phyloP scores from a whole-genome alignment of 805 yeast species.

The Pachysolen tannophilus region DNA sequence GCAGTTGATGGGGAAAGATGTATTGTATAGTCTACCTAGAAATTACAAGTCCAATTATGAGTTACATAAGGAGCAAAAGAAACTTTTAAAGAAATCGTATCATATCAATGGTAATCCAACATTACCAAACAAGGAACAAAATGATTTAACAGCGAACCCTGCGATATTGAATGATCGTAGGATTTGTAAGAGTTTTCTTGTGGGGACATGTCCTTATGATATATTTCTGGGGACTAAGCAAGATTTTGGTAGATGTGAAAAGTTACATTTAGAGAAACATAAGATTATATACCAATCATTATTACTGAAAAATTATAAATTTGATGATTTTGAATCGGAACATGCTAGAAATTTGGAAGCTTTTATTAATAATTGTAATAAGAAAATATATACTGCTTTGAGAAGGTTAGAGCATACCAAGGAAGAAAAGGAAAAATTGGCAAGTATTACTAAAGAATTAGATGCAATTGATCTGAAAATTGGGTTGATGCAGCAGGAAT shows the following conservation, averaged over 20 bases:
- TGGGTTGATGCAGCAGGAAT: slow-evolving; percentile 61
- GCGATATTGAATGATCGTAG: slow-evolving; percentile 40
- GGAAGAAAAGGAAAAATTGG: slow-evolving; percentile 34
- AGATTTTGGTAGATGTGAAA: slow-evolving; percentile 74
- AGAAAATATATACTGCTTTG: slow-evolving; percentile 53
- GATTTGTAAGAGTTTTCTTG: slow-evolving; percentile 76
- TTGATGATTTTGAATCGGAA: slow-evolving; percentile 42
- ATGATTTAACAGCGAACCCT: slow-evolving; percentile 12
- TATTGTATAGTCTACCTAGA: slow-evolving; percentile 23
- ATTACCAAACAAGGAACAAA: background rate
- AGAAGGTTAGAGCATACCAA: slow-evolving; percentile 66
- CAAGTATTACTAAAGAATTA: slow-evolving; percentile 34
- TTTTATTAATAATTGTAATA: slow-evolving; percentile 60
- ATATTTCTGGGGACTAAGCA: slow-evolving; percentile 75
- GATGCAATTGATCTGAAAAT: slow-evolving; percentile 56
- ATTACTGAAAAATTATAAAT: slow-evolving; percentile 22
- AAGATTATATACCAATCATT: slow-evolving; percentile 59
- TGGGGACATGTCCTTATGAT: slow-evolving; percentile 83
- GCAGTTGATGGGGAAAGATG: slow-evolving; percentile 71
- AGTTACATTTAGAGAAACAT: slow-evolving; percentile 65
- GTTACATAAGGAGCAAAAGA: slow-evolving; percentile 7
- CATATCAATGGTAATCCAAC: slow-evolving; percentile 4
- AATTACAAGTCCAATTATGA: slow-evolving; percentile 15
- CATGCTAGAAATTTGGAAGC: slow-evolving; percentile 37
- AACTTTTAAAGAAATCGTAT: slow-evolving; percentile 2